A percentile compares a stretch with the other conserved stretches of the same genome.
phyloP scores from a whole-genome alignment of 2,329 filamentous ascomycete species.

The Tolypocladium cylindrosporum region DNA sequence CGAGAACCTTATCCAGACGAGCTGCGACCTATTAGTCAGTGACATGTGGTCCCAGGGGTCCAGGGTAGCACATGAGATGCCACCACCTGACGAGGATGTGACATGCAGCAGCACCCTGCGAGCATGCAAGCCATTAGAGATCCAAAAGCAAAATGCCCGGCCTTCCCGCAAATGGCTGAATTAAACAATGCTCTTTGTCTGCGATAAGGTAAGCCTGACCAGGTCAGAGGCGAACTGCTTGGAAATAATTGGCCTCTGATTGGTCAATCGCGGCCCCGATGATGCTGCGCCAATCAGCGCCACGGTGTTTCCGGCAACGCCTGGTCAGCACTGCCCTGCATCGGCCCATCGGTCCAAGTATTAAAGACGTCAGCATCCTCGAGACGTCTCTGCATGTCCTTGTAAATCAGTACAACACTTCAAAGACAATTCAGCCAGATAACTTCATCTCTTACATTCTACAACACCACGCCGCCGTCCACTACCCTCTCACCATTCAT shows the following conservation, averaged over 20 bases:
- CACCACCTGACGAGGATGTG: background rate
- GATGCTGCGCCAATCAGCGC: slow-evolving; percentile 5
- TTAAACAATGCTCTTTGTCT: background rate
- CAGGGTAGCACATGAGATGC: background rate
- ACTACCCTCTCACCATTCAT: slow-evolving; percentile 7
- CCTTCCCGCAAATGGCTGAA: background rate
- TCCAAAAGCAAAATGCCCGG: background rate
- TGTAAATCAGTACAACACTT: too few species aligned
- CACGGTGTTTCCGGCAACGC: background rate
- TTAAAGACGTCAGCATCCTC: slow-evolving; percentile 7
- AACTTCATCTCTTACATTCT: background rate
- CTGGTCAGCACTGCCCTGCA: slow-evolving; percentile 1
- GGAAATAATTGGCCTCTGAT: slow-evolving; percentile 6
- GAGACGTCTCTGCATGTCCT: background rate
- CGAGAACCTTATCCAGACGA: background rate
- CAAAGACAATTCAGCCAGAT: background rate
- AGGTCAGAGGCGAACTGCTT: slow-evolving; percentile 4
- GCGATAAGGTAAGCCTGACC: background rate
- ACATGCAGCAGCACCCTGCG: background rate
- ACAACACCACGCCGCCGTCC: background rate
- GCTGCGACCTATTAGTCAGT: background rate
- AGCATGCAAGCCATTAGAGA: background rate
- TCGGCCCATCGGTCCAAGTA: slow-evolving; percentile 2
- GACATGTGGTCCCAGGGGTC: background rate
- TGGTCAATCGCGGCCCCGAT: background rate